Conservation (phyloP, 768 basidiomycete species). For the Leccinum aurantiacum region DNA sequence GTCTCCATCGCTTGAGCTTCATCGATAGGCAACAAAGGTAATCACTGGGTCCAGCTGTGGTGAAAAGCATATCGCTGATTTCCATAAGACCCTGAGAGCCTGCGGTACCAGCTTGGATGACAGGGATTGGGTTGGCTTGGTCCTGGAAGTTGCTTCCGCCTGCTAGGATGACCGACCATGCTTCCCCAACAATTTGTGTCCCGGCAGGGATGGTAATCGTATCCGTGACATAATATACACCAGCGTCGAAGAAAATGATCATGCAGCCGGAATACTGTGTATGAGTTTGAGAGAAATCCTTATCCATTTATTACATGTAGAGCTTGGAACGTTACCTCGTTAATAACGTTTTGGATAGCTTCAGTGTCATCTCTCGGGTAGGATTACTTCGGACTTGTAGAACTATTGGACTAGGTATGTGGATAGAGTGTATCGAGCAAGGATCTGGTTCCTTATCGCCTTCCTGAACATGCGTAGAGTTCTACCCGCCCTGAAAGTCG, state of each 20-base stretch:
- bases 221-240: constrained; percentile 45
- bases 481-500: constrained; percentile 20
- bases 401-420: background rate
- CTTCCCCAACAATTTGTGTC: constrained; percentile 49
- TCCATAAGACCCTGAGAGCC: constrained; percentile 53
- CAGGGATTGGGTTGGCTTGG: constrained; percentile 37
- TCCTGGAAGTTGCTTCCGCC: constrained; percentile 43
- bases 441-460: background rate
- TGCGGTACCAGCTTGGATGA: constrained; percentile 45
- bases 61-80: constrained; percentile 64
- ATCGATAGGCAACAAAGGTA: background rate
- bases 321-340: constrained; percentile 38
- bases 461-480: background rate
- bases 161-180: constrained; percentile 49
- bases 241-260: constrained; percentile 80
- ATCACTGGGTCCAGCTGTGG: constrained; percentile 49
- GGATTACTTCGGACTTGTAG: too few species aligned
- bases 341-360: constrained; percentile 58
- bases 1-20: background rate
- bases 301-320: background rate
- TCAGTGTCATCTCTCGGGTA: constrained; percentile 57
- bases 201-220: constrained; percentile 51
- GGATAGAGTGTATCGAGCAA: background rate
- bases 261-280: constrained; percentile 65
- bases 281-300: background rate